phyloP scores from a whole-genome alignment of 164 flowering plant genomes.

The Saururus chinensis region DNA sequence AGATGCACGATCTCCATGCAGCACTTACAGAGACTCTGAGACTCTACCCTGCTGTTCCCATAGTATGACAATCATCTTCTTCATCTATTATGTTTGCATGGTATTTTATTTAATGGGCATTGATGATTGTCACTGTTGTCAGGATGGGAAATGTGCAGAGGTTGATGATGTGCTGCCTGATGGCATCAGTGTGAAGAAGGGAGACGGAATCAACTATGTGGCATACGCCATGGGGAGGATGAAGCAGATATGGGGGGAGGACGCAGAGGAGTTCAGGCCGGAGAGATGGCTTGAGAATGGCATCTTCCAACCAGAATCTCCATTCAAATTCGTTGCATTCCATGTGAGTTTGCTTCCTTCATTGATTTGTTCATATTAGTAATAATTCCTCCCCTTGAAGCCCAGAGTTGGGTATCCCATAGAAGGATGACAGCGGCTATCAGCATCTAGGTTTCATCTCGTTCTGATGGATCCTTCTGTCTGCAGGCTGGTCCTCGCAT shows the following conservation, averaged over 20 bases:
- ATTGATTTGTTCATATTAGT: no score
- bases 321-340: constrained; percentile 65
- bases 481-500: constrained; percentile 71
- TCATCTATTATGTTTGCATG: background rate
- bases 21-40: constrained; percentile 68
- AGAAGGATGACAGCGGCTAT: no score
- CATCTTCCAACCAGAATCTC: constrained; percentile 49
- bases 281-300: constrained; percentile 66
- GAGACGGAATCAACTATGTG: constrained; percentile 46
- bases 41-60: constrained; percentile 70
- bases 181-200: constrained; percentile 50
- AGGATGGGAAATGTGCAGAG: constrained; percentile 54
- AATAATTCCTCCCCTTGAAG: no score
- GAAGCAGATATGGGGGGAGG: constrained; percentile 68
- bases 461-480: background rate
- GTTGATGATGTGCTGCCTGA: constrained; percentile 67
- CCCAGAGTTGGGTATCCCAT: no score
- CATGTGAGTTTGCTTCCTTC: constrained; percentile 30
- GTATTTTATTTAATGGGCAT: no score
- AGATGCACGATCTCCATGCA: constrained; percentile 76
- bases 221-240: constrained; percentile 78
- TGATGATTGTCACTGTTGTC: background rate
- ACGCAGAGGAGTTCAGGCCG: constrained; percentile 54
- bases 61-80: constrained; percentile 22
- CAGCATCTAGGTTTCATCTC: no score